Evolutionary conservation across 257 asterid genomes (phyloP).

Genomic region (Solanum bukasovii): DNA sequence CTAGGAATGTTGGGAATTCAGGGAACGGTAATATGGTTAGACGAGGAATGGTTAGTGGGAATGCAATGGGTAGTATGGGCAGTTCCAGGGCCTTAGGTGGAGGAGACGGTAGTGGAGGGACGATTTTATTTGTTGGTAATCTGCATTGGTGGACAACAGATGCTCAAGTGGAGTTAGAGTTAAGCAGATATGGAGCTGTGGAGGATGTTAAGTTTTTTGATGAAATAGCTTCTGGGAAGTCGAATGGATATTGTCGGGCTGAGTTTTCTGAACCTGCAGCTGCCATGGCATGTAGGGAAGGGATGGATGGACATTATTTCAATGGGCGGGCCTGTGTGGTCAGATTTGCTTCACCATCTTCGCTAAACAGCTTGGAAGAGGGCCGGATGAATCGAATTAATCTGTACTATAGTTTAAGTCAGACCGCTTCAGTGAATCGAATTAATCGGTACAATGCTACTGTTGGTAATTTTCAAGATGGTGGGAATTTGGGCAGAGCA

Average conservation of each 20-base stretch:
- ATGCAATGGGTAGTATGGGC: neutral
- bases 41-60: conserved; percentile 7
- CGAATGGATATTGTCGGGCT: conserved; percentile 90
- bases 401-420: conserved; percentile 2
- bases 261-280: conserved; percentile 67
- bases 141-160: conserved; percentile 99
- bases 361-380: conserved; percentile 71
- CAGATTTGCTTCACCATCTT: conserved; percentile 77
- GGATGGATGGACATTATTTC: conserved; percentile 70
- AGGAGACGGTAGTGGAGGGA: conserved; percentile 24
- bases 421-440: neutral
- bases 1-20: conserved; percentile 1
- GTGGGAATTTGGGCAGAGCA: conserved; percentile 31
- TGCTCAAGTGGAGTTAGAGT: conserved; percentile 70
- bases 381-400: conserved; percentile 38
- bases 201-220: conserved; percentile 81
- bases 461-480: conserved; percentile 24
- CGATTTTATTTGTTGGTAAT: conserved; percentile 73
- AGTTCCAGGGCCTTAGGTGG: neutral
- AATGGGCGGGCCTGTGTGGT: conserved; percentile 90
- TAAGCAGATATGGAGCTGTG: conserved; percentile 65
- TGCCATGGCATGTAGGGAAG: conserved; percentile 79
- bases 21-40: conserved; percentile 5
- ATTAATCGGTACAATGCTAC: no score
- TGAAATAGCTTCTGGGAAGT: conserved; percentile 93